Conservation (phyloP, 2,329 filamentous ascomycete genomes). For the Penicillium sp. region DNA sequence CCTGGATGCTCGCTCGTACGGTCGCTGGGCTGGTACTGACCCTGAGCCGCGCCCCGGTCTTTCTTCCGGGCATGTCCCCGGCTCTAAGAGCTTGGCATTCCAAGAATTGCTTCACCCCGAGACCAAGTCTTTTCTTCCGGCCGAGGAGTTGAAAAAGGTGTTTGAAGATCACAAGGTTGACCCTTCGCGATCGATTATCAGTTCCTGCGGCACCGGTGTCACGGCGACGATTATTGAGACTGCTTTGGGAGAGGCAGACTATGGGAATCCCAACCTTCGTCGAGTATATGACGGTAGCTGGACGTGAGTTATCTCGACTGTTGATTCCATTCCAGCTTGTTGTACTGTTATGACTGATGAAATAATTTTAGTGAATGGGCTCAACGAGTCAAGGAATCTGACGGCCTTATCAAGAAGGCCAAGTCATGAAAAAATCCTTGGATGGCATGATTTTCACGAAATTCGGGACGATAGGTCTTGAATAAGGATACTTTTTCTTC, state of each 20-base stretch:
- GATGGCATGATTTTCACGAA: neutral
- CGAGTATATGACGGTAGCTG: constrained; percentile 95
- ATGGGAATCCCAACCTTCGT: constrained; percentile 67
- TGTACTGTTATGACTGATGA: neutral
- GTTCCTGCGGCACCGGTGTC: constrained; percentile 89
- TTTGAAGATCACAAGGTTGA: constrained; percentile 82
- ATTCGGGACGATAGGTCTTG: neutral
- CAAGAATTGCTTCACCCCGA: constrained; percentile 76
- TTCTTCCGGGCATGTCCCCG: constrained; percentile 88
- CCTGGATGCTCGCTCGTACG: constrained; percentile 79
- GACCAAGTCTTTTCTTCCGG: constrained; percentile 77
- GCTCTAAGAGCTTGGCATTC: constrained; percentile 81
- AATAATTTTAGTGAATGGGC: constrained; percentile 52
- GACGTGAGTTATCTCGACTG: constrained; percentile 70
- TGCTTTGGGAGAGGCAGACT: constrained; percentile 77
- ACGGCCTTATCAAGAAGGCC: constrained; percentile 50
- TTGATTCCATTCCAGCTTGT: neutral
- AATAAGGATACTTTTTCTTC: neutral
- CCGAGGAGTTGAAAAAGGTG: constrained; percentile 71
- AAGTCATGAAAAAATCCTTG: constrained; percentile 19
- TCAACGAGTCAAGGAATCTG: constrained; percentile 51
- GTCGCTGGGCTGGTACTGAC: constrained; percentile 79
- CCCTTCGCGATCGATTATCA: constrained; percentile 77
- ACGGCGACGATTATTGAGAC: constrained; percentile 90
- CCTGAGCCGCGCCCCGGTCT: constrained; percentile 86